Conservation (phyloP, 345 rosid species). For the Erucastrum elatum region DNA sequence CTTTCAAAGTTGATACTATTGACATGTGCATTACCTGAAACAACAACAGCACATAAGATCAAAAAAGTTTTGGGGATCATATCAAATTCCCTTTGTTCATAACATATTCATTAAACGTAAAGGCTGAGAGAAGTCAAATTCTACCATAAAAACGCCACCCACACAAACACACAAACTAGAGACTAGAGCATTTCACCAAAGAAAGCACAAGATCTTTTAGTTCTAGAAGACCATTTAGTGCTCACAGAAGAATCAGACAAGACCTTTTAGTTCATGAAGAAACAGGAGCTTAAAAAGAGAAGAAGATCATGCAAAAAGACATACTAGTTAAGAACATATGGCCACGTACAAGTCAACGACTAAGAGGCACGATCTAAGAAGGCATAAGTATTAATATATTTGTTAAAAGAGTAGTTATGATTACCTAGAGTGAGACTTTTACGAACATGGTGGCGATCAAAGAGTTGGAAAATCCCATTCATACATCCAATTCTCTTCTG, state of each 20-base stretch:
- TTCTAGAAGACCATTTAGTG: slow-evolving; percentile 4
- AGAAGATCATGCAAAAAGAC: slow-evolving; percentile 19
- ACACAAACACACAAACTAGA: slow-evolving; percentile 9
- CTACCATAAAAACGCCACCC: background rate
- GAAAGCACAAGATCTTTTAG: slow-evolving; percentile 13
- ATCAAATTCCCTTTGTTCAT: background rate
- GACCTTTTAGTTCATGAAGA: slow-evolving; percentile 19
- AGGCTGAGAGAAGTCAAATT: slow-evolving; percentile 17
- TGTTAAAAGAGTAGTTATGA: background rate
- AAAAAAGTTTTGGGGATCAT: slow-evolving; percentile 3
- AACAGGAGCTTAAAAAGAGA: slow-evolving; percentile 21
- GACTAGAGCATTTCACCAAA: background rate
- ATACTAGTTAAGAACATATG: background rate
- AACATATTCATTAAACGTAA: slow-evolving; percentile 1
- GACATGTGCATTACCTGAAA: slow-evolving; percentile 57
- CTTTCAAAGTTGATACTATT: slow-evolving; percentile 39
- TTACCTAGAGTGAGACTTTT: slow-evolving; percentile 70
- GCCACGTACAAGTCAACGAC: slow-evolving; percentile 34
- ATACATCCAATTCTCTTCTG: slow-evolving; percentile 94
- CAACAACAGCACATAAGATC: slow-evolving; percentile 10
- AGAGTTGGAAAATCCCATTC: slow-evolving; percentile 84
- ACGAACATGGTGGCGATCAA: slow-evolving; percentile 70
- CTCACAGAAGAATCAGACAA: slow-evolving; percentile 16
- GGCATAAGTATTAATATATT: background rate
- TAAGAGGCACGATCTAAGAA: slow-evolving; percentile 33